Evolutionary conservation across 345 rosid genomes (phyloP).

Genomic region (Aquilaria sinensis): DNA sequence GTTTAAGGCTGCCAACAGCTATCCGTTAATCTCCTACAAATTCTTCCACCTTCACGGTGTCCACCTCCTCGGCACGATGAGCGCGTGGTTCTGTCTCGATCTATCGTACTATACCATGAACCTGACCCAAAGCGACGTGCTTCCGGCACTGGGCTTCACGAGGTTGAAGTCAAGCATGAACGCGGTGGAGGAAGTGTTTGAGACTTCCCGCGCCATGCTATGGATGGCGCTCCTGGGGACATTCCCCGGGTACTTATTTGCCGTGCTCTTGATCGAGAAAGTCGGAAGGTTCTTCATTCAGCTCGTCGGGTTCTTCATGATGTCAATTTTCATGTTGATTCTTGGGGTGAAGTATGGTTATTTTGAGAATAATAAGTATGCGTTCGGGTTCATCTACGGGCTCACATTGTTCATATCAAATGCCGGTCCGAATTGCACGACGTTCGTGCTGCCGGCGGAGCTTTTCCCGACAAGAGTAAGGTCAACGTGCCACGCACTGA

Average conservation of each 20-base stretch:
- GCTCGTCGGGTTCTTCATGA: neutral
- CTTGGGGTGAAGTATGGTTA: neutral
- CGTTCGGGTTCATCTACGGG: conserved; percentile 9
- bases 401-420: conserved; percentile 39
- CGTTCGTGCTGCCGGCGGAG: conserved; percentile 45
- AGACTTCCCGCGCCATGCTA: conserved; percentile 49
- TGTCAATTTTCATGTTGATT: conserved; percentile 2
- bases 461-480: conserved; percentile 37
- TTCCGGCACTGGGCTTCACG: conserved; percentile 30
- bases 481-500: too few species aligned
- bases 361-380: too few species aligned
- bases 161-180: conserved; percentile 1
- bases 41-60: conserved; percentile 36
- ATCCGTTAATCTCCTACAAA: conserved; percentile 27
- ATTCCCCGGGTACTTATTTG: conserved; percentile 12
- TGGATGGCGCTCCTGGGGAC: conserved; percentile 36
- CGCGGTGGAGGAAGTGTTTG: conserved; percentile 35
- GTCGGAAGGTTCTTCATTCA: too few species aligned
- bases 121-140: conserved; percentile 48
- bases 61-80: conserved; percentile 42
- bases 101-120: conserved; percentile 54
- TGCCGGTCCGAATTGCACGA: conserved; percentile 45
- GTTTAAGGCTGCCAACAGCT: conserved; percentile 25
- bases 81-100: conserved; percentile 50
- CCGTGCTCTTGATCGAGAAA: too few species aligned